A percentile compares a stretch with the other conserved stretches of the same genome.
Evolutionary conservation across 2,329 filamentous ascomycete genomes (phyloP).

Genomic region (Diaporthe citri): DNA sequence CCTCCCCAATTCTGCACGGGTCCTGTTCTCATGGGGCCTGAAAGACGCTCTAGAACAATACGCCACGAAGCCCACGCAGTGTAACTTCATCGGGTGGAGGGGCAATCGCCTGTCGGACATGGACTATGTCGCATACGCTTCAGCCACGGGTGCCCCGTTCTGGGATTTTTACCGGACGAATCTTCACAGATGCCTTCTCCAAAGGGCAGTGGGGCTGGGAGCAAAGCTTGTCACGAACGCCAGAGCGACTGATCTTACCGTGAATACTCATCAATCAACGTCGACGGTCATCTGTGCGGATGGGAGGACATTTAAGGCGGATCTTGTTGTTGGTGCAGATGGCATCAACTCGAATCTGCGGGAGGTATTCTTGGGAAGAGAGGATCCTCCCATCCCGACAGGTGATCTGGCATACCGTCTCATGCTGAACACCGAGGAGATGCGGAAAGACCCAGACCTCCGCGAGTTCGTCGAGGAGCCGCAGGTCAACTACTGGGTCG

Average conservation of each 20-base stretch:
- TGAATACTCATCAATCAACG: constrained; percentile 47
- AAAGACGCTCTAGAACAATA: constrained; percentile 53
- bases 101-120: constrained; percentile 61
- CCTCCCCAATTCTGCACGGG: constrained; percentile 59
- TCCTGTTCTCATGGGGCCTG: constrained; percentile 63
- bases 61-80: constrained; percentile 56
- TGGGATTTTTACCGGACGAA: constrained; percentile 69
- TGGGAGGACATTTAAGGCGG: constrained; percentile 52
- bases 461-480: constrained; percentile 58
- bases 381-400: constrained; percentile 61
- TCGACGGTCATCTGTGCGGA: constrained; percentile 55
- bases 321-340: constrained; percentile 62
- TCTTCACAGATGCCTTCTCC: constrained; percentile 61
- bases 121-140: constrained; percentile 58
- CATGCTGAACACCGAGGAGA: constrained; percentile 58
- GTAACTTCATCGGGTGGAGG: constrained; percentile 66
- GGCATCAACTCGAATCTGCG: constrained; percentile 60
- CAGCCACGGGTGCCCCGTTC: constrained; percentile 56
- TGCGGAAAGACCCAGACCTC: constrained; percentile 60
- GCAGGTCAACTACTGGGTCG: constrained; percentile 66
- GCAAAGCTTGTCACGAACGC: constrained; percentile 58
- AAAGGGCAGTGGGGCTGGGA: constrained; percentile 61
- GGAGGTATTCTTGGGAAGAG: constrained; percentile 57
- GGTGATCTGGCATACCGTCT: constrained; percentile 65
- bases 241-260: constrained; percentile 57